A percentile compares a stretch with the other conserved stretches of the same genome.
These are phyloP conservation scores for Hordeum marinum DNA, from an alignment of 176 grass and related monocot genomes.

Conservation along the genomic window DNA sequence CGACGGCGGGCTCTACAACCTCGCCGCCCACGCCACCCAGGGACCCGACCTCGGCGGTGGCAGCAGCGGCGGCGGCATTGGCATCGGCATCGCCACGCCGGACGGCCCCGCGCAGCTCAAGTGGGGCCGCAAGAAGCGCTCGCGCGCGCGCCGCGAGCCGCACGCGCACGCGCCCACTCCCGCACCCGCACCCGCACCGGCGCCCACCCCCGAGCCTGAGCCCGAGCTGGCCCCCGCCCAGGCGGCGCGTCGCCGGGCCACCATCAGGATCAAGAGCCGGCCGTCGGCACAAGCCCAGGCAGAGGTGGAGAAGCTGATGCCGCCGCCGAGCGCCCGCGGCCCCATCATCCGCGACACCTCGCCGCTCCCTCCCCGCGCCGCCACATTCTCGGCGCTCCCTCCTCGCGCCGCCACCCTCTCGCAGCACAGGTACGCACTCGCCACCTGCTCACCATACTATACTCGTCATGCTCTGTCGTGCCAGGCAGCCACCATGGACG, in stretches of 20 bases:
- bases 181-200: not conserved
- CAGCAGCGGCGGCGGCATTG: not conserved
- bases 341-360: slow-evolving; percentile 29
- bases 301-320: slow-evolving; percentile 56
- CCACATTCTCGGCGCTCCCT: not conserved
- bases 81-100: not conserved
- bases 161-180: not conserved
- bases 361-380: slow-evolving; percentile 7
- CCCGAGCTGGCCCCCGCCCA: slow-evolving; percentile 6
- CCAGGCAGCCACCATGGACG: not conserved
- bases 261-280: slow-evolving; percentile 23
- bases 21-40: not conserved
- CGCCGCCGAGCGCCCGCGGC: slow-evolving; percentile 38
- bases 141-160: slow-evolving; percentile 54
- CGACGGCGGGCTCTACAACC: too few species aligned
- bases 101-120: slow-evolving; percentile 40
- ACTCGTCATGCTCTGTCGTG: not conserved
- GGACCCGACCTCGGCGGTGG: not conserved
- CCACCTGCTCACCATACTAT: too few species aligned
- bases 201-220: not conserved
- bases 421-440: slow-evolving; percentile 35
- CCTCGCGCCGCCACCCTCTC: not conserved
- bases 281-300: not conserved
- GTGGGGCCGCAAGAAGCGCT: slow-evolving; percentile 76
- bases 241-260: not conserved